A percentile compares a stretch with the other conserved stretches of the same genome.
Conservation (phyloP, 1,139 yeast species). For the Waltiozyma sp. region DNA sequence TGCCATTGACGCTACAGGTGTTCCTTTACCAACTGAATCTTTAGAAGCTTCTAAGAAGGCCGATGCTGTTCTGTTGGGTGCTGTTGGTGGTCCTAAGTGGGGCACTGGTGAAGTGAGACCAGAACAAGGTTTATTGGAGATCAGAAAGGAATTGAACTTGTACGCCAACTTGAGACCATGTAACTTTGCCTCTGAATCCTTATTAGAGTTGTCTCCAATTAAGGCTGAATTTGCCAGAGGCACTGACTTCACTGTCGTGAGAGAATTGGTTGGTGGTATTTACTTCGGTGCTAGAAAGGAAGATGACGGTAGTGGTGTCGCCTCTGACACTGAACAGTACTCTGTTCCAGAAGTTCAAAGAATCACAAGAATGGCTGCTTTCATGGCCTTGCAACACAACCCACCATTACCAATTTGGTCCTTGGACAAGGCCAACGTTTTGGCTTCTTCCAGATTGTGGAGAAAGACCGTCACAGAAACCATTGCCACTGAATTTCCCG, state of each 20-base stretch:
- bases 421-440: constrained; percentile 91
- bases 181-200: constrained; percentile 79
- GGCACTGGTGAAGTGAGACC: constrained; percentile 85
- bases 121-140: constrained; percentile 88
- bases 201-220: constrained; percentile 80
- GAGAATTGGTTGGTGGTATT: constrained; percentile 96
- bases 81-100: constrained; percentile 99
- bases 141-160: constrained; percentile 85
- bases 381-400: constrained; percentile 81
- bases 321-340: constrained; percentile 91
- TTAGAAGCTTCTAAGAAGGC: constrained; percentile 77
- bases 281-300: constrained; percentile 94
- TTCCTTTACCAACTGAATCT: constrained; percentile 81
- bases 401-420: constrained; percentile 97
- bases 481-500: constrained; percentile 81
- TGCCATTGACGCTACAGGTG: constrained; percentile 96
- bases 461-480: constrained; percentile 84
- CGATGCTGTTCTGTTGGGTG: constrained; percentile 91
- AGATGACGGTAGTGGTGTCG: constrained; percentile 75
- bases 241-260: constrained; percentile 82
- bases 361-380: constrained; percentile 97
- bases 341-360: constrained; percentile 85
- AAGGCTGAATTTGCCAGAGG: constrained; percentile 78
- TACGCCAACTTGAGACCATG: constrained; percentile 97
- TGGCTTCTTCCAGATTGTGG: constrained; percentile 95